Conservation (phyloP, 2,329 filamentous ascomycete species). For the Pyricularia grisea region DNA sequence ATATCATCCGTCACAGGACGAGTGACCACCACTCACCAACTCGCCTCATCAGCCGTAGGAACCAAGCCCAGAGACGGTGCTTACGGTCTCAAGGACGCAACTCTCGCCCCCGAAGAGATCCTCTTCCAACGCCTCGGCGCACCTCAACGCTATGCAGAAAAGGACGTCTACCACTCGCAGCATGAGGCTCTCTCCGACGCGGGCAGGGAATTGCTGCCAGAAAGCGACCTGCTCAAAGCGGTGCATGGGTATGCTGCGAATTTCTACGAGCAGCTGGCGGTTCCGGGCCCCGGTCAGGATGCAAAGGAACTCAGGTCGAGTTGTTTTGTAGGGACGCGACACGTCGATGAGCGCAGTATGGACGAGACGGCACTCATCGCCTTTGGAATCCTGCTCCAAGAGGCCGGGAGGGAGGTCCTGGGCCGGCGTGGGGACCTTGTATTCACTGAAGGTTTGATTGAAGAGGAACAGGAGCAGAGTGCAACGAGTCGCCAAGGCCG, state of each 20-base stretch:
- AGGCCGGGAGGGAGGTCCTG: constrained; percentile 50
- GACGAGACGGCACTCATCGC: constrained; percentile 72
- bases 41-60: constrained; percentile 12
- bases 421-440: constrained; percentile 60
- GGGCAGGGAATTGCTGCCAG: constrained; percentile 46
- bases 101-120: constrained; percentile 58
- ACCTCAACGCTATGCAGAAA: constrained; percentile 58
- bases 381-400: constrained; percentile 66
- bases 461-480: constrained; percentile 6
- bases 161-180: constrained; percentile 62
- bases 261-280: constrained; percentile 44
- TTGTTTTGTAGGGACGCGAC: constrained; percentile 14
- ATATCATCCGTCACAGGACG: constrained; percentile 18
- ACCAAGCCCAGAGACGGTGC: constrained; percentile 10
- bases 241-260: constrained; percentile 59
- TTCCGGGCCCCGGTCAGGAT: neutral
- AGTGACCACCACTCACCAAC: constrained; percentile 20
- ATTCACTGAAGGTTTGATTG: constrained; percentile 51
- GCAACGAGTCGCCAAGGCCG: neutral
- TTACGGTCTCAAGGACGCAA: constrained; percentile 20
- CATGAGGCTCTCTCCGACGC: constrained; percentile 30
- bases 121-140: constrained; percentile 58
- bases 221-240: constrained; percentile 59
- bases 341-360: constrained; percentile 51
- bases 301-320: neutral